Conservation (phyloP, 2,329 filamentous ascomycete species). For the Teratosphaeria destructans region DNA sequence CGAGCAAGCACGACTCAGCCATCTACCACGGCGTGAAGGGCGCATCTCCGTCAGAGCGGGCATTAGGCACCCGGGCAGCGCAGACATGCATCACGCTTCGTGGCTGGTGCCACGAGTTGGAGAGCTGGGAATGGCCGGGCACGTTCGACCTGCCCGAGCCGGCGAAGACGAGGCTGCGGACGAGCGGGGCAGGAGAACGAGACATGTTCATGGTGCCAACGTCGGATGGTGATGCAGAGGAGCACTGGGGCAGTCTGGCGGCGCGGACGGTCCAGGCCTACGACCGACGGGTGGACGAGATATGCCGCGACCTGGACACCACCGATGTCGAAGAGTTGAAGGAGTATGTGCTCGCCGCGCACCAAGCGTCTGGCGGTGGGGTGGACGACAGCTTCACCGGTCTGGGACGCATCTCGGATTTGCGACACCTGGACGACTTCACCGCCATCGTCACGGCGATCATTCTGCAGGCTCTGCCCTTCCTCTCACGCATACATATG, state of each 20-base stretch:
- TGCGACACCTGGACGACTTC: slow-evolving; percentile 63
- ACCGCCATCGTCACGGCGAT: slow-evolving; percentile 85
- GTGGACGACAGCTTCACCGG: slow-evolving; percentile 16
- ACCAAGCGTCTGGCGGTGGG: slow-evolving; percentile 46
- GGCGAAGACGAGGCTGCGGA: slow-evolving; percentile 16
- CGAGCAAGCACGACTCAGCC: slow-evolving; percentile 26
- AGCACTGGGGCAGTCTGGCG: slow-evolving; percentile 63
- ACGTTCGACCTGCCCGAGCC: slow-evolving; percentile 33
- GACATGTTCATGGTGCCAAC: slow-evolving; percentile 2
- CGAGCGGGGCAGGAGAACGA: slow-evolving; percentile 9
- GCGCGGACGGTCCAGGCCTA: slow-evolving; percentile 55
- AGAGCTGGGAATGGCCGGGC: slow-evolving; percentile 49
- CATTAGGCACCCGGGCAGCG: slow-evolving; percentile 61
- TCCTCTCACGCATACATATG: slow-evolving; percentile 60
- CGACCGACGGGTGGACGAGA: slow-evolving; percentile 63
- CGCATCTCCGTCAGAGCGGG: slow-evolving; percentile 55
- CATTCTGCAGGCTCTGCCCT: slow-evolving; percentile 77
- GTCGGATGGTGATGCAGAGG: slow-evolving; percentile 22
- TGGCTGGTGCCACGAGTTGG: slow-evolving; percentile 65
- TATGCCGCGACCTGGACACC: slow-evolving; percentile 56
- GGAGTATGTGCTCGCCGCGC: slow-evolving; percentile 70
- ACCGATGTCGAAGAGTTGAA: slow-evolving; percentile 82
- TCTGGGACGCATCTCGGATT: slow-evolving; percentile 10
- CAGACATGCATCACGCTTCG: slow-evolving; percentile 60
- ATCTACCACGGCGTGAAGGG: slow-evolving; percentile 47